Percentiles rank a stretch among this genome's conserved stretches.
Evolutionary conservation across 2,329 filamentous ascomycete species (phyloP).

Genomic region (Sclerotinia borealis): DNA sequence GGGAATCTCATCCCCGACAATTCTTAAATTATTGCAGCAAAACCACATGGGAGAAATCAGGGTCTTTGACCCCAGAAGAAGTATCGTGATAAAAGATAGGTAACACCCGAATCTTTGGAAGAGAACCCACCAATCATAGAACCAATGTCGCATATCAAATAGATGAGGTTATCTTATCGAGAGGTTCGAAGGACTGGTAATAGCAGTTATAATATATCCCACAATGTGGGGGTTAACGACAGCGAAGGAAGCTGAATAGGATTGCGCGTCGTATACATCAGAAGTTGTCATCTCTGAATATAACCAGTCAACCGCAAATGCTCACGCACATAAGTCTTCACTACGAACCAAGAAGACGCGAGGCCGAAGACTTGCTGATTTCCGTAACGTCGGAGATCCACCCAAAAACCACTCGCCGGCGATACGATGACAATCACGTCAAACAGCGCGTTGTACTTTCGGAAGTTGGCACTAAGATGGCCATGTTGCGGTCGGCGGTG

Average conservation of each 20-base stretch:
- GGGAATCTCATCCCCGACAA: not conserved
- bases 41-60: not conserved
- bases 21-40: not conserved
- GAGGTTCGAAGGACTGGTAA: not conserved
- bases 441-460: not conserved
- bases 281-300: not conserved
- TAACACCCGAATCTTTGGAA: not conserved
- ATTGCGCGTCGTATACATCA: not conserved
- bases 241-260: not conserved
- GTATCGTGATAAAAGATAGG: not conserved
- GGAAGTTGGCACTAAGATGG: not conserved
- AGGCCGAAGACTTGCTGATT: not conserved
- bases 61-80: not conserved
- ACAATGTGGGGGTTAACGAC: not conserved
- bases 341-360: not conserved
- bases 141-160: not conserved
- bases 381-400: not conserved
- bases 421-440: not conserved
- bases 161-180: not conserved
- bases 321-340: no score
- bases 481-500: not conserved
- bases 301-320: not conserved
- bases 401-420: not conserved
- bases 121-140: not conserved
- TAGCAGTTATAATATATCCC: not conserved